Evolutionary conservation across 108 stramenopile genomes (phyloP).

Genomic region (Stephanodiscus minutulus): DNA sequence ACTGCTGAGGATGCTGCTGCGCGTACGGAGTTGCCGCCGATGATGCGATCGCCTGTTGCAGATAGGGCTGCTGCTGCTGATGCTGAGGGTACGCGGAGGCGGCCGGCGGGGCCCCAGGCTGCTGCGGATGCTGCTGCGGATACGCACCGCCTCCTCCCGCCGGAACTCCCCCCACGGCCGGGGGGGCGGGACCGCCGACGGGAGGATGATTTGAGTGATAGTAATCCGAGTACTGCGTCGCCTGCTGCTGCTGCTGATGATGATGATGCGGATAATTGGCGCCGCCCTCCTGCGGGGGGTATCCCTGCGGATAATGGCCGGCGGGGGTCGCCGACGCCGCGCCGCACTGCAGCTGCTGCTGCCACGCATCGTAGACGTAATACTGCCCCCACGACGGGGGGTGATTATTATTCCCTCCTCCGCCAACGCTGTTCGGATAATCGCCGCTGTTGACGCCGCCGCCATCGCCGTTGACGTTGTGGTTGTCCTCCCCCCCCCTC

Average conservation of each 20-base stretch:
- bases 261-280: background rate
- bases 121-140: slow-evolving; percentile 23
- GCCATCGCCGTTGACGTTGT: background rate
- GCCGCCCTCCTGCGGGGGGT: background rate
- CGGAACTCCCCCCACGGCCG: background rate
- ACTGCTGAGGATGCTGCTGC: background rate
- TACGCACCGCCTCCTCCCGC: too few relatives aligned
- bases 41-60: background rate
- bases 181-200: background rate
- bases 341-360: slow-evolving; percentile 4
- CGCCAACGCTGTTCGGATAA: slow-evolving; percentile 1
- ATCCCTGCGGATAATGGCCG: background rate
- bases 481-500: slow-evolving; percentile 21
- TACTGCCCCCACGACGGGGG: slow-evolving; percentile 4
- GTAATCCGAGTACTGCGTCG: background rate
- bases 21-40: background rate
- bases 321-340: background rate
- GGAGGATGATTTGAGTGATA: background rate
- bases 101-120: background rate
- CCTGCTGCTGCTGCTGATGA: background rate
- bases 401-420: background rate
- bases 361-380: slow-evolving; percentile 4
- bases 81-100: slow-evolving; percentile 5
- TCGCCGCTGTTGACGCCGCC: background rate
- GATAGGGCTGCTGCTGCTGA: slow-evolving; percentile 13